Percentiles rank a stretch among this genome's conserved stretches.
These are phyloP conservation scores for Suillus weaverae DNA, from an alignment of 768 basidiomycete genomes.

Conservation along the genomic window DNA sequence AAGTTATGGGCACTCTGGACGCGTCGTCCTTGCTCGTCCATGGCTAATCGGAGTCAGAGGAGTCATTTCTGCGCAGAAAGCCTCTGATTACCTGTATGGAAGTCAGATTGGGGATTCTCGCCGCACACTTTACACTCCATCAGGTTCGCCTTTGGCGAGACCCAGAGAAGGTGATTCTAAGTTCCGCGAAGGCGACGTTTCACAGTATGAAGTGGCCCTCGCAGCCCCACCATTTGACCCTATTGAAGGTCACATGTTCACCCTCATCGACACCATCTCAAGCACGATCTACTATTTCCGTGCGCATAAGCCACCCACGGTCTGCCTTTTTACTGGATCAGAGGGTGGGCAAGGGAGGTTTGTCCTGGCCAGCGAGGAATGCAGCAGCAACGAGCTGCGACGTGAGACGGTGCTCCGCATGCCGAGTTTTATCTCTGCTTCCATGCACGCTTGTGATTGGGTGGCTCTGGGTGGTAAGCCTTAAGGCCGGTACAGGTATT, in stretches of 20 bases:
- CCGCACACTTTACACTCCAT: slow-evolving; percentile 18
- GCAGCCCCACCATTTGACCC: neutral
- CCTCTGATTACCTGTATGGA: slow-evolving; percentile 18
- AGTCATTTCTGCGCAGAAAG: slow-evolving; percentile 23
- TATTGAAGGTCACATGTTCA: slow-evolving; percentile 13
- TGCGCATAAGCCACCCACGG: slow-evolving; percentile 22
- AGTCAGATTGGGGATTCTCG: neutral
- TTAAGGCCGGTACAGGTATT: too few relatives aligned
- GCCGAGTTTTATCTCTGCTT: slow-evolving; percentile 18
- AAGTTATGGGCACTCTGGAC: slow-evolving; percentile 19
- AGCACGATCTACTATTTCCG: slow-evolving; percentile 26
- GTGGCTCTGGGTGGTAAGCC: slow-evolving; percentile 13
- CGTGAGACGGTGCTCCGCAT: slow-evolving; percentile 28
- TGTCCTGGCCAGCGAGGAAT: slow-evolving; percentile 23
- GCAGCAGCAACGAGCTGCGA: slow-evolving; percentile 20
- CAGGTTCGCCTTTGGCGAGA: slow-evolving; percentile 15
- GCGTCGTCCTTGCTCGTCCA: slow-evolving; percentile 17
- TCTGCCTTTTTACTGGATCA: slow-evolving; percentile 22
- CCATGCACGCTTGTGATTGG: slow-evolving; percentile 26
- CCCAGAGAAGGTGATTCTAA: neutral
- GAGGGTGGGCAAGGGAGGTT: slow-evolving; percentile 24
- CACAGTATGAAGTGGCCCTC: slow-evolving; percentile 10
- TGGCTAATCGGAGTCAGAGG: slow-evolving; percentile 29
- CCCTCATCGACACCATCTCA: slow-evolving; percentile 25
- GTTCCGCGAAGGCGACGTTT: slow-evolving; percentile 21